These are phyloP conservation scores for Penicillium decumbens DNA, from an alignment of 2,329 filamentous ascomycete species.

Conservation along the genomic window DNA sequence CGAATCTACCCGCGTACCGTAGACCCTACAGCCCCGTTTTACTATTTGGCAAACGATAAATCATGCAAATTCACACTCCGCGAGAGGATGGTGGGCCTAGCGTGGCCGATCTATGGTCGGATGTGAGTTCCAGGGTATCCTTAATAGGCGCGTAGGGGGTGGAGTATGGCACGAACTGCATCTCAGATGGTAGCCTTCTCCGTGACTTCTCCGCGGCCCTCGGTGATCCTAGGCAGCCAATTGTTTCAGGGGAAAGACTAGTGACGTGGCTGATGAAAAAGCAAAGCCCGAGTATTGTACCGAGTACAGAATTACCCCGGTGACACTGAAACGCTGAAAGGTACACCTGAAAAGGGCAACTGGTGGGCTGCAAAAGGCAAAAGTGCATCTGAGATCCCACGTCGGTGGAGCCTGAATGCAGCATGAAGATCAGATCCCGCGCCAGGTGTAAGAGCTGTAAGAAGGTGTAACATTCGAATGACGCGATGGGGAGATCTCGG, in stretches of 20 bases:
- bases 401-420: conserved; percentile 6
- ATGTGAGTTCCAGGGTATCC: conserved; percentile 5
- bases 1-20: not conserved
- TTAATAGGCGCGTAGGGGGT: too few relatives aligned
- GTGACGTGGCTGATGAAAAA: not conserved
- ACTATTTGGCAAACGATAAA: too few relatives aligned
- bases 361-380: not conserved
- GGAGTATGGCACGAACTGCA: not conserved
- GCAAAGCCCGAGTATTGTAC: not conserved
- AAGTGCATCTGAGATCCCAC: conserved; percentile 11
- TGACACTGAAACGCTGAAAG: too few relatives aligned
- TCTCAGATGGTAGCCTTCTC: not conserved
- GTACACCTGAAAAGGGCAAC: not conserved
- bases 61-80: too few relatives aligned
- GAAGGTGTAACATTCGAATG: not conserved
- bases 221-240: not conserved
- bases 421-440: conserved; percentile 7
- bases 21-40: not conserved
- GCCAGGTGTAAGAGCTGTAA: not conserved
- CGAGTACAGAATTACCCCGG: too few relatives aligned
- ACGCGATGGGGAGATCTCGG: conserved; percentile 9
- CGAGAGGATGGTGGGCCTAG: too few relatives aligned
- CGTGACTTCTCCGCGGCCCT: not conserved
- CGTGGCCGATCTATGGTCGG: not conserved
- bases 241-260: too few relatives aligned